Evolutionary conservation across 441 rosid species (phyloP), one percentile per base, ranked within the genome.

Genomic region (Gossypium davidsonii): DNA sequence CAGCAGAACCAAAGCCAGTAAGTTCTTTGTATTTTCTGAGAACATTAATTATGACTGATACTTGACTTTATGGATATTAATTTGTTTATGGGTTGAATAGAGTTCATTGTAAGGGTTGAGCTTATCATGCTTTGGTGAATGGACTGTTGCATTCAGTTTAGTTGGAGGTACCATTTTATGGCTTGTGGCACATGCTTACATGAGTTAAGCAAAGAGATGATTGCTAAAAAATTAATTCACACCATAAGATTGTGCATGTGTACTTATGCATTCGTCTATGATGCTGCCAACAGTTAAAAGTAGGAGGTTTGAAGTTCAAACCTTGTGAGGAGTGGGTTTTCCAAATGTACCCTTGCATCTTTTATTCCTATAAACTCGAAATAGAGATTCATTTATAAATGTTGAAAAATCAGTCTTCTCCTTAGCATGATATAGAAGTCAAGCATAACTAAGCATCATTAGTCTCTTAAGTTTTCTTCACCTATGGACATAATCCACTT

Each of bases 1-100:
- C 98, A 53, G 78, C 86, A 25, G 97, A 91, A 78, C 85, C 87
- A 8, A 81, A 83, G 80, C 99, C 97, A 49, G 97, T 96, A 83
- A 76, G 94, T 66, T 69, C 60, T 37, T 39, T 51, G 4, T 48
- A 34, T 53, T 12, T 61, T 23, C n/a, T 51, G 14, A 42, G 10
- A 53, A 60, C 55, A 53, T 11, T 55, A 34, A 20, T 26, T 5
- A 17, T 52, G 7, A 69, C 2, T 11, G 59, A 5, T 44, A 67
- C 23, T 15, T 37, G 60, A 9, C n/a, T 68, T 26, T 51, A 14
- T 68, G 46, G 44, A 51, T 15, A 10, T 9, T 68, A 48, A 58
- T 25, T 23, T 57, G 15, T 57, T 23, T 23, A 23, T 67, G 11
- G 20, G 21, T 25, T 48, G 70, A 12, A 23, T 7, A 9, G 20